These are phyloP conservation scores for Cladosporium oxysporum DNA, from an alignment of 2,329 filamentous ascomycete genomes.

Conservation along the genomic window DNA sequence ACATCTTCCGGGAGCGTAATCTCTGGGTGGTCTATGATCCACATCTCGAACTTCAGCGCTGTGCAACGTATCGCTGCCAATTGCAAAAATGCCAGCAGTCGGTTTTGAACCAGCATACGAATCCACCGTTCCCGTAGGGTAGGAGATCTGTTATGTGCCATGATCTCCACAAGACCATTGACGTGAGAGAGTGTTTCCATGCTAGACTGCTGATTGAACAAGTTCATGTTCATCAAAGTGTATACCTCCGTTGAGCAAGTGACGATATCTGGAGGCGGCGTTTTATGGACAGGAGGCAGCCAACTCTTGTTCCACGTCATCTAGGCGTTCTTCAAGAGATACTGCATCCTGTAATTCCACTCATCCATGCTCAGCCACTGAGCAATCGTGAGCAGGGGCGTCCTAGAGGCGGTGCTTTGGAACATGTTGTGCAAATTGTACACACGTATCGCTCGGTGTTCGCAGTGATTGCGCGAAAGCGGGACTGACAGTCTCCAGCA, in stretches of 20 bases:
- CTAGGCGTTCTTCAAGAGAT: not conserved
- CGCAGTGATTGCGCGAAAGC: not conserved
- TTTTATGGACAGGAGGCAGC: not conserved
- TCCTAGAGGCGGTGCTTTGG: not conserved
- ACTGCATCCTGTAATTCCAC: not conserved
- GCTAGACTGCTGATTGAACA: not conserved
- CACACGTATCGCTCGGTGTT: not conserved
- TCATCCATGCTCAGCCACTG: not conserved
- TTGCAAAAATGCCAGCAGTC: not conserved
- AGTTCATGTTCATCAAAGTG: not conserved
- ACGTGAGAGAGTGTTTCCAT: not conserved
- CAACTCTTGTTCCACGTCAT: not conserved
- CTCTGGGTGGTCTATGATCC: not conserved
- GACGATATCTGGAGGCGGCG: not conserved
- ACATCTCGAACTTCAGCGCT: not conserved
- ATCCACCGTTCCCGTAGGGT: not conserved
- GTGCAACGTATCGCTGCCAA: not conserved
- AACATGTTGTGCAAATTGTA: conserved; percentile 3
- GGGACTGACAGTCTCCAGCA: not conserved
- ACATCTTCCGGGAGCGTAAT: not conserved
- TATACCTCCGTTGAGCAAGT: conserved; percentile 1
- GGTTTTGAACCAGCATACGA: not conserved
- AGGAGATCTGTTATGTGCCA: not conserved
- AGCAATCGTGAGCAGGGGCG: not conserved
- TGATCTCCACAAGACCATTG: not conserved